phyloP scores from a whole-genome alignment of 495 filamentous ascomycete genomes.

The Podospora anserina region DNA sequence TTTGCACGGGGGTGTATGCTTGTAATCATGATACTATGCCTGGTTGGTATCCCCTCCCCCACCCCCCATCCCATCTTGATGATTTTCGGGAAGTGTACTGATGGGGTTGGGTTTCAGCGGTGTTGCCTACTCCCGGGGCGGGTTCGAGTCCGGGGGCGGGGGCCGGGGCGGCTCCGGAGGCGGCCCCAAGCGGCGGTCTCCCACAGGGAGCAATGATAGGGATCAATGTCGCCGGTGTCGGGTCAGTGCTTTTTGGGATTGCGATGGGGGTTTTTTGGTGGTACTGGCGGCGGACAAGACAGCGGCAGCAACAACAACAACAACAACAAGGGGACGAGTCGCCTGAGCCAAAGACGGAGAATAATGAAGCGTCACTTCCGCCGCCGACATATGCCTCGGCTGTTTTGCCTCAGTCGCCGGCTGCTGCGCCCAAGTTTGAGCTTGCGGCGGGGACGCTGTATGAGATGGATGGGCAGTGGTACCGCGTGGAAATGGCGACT shows the following conservation, averaged over 20 bases:
- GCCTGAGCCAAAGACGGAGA: not conserved
- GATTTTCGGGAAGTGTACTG: not conserved
- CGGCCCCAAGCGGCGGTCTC: slow-evolving; percentile 9
- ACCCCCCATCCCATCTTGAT: not conserved
- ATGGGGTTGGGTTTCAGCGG: not conserved
- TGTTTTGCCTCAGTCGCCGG: not conserved
- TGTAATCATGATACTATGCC: slow-evolving; percentile 34
- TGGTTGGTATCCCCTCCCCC: slow-evolving; percentile 22
- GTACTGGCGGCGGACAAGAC: slow-evolving; percentile 19
- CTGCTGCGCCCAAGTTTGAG: not conserved
- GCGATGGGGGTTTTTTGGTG: slow-evolving; percentile 18
- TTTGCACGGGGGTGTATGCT: slow-evolving; percentile 36
- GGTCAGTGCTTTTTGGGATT: slow-evolving; percentile 14
- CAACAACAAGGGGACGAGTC: not conserved
- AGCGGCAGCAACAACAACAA: not conserved
- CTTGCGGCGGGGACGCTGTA: slow-evolving; percentile 6
- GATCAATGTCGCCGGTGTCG: slow-evolving; percentile 28
- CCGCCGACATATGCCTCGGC: not conserved
- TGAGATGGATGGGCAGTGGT: slow-evolving; percentile 28
- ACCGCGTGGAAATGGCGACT: slow-evolving; percentile 25
- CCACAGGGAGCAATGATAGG: slow-evolving; percentile 26
- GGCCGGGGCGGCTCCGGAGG: not conserved
- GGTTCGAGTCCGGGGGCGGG: not conserved
- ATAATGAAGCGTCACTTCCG: not conserved
- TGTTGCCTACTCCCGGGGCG: not conserved